Base-by-base conservation (phyloP, 2,329 filamentous ascomycete species). In the Penicillium crustosum region DNA sequence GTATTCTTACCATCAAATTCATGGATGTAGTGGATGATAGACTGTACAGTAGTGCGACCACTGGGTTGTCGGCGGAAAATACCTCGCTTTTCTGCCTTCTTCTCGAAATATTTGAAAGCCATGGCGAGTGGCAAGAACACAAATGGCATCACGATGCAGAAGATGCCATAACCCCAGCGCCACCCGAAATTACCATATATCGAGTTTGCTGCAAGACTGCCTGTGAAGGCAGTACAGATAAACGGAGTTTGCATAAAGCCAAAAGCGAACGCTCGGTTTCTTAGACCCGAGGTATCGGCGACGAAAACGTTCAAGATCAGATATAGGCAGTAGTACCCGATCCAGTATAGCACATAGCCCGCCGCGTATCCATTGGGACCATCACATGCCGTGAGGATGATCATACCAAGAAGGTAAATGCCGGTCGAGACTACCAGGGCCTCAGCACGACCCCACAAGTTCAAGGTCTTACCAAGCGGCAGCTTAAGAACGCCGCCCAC, bases 131-230 rank as follows among this genome's bases (percentile, higher is more conserved):
- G 87, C 10, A 83, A 36, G 8, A 80, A 81, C 33, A 85, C 77
- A 49, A 80, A 69, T 0, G 86, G 85, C 4, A 82, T 79, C 59
- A 89, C 76, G 55, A 89, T 85, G 39, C 81, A 77, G 66, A 87
- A 89, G 23, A 78, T 75, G 25, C 84, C 86, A 65, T 84, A 88
- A 1, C 77, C 84, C 86, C 86, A 89, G 29, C 84, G 80, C 81
- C 82, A 88, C 25, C 79, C 81, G 12, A 80, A 76, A 0, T 77
- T 76, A 0, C 73, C 66, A 31, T 83, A 69, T 65, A 75, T 75
- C 59, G 86, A 83, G 1, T 77, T 70, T 9, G 81, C 82, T 23
- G 85, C 79, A 43, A 77, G 74, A 0, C 83, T 79, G 6, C 83
- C 81, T 35, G 83, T 77, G 69, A 83, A 82, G 0, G 77, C 88